Evolutionary conservation across 805 yeast genomes (phyloP).

Genomic region (Henningerozyma blattae): DNA sequence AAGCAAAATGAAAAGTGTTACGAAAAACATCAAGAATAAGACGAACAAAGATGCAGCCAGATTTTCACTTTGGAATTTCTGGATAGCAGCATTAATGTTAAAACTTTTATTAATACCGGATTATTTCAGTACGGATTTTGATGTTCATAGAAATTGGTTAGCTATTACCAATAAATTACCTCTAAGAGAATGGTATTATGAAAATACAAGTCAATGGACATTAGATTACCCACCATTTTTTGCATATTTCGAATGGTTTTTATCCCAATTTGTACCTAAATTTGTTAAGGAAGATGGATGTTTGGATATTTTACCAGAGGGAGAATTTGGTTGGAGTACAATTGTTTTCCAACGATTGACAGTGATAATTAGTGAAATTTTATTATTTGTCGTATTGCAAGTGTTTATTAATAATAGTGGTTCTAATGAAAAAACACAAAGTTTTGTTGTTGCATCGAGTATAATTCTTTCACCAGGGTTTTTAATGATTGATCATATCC

Average conservation of each 20-base stretch:
- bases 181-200: slow-evolving; percentile 69
- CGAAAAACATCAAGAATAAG: background rate
- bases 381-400: slow-evolving; percentile 60
- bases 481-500: slow-evolving; percentile 85
- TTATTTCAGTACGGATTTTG: slow-evolving; percentile 91
- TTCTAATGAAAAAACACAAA: slow-evolving; percentile 27
- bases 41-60: slow-evolving; percentile 4
- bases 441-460: slow-evolving; percentile 71
- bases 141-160: slow-evolving; percentile 95
- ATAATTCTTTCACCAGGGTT: slow-evolving; percentile 83
- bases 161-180: slow-evolving; percentile 79
- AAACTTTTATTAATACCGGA: slow-evolving; percentile 60
- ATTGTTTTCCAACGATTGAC: slow-evolving; percentile 70
- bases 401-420: slow-evolving; percentile 46
- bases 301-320: slow-evolving; percentile 51
- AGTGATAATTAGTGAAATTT: slow-evolving; percentile 65
- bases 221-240: slow-evolving; percentile 96
- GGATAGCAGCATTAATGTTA: slow-evolving; percentile 49
- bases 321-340: slow-evolving; percentile 67
- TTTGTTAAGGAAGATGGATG: slow-evolving; percentile 64
- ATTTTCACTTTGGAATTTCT: slow-evolving; percentile 50
- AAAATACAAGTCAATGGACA: slow-evolving; percentile 78
- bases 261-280: slow-evolving; percentile 61
- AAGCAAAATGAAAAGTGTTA: too few relatives aligned
- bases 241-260: slow-evolving; percentile 84